Percentiles rank a stretch among this genome's conserved stretches.
Evolutionary conservation across 192 early-diverging fungal species (phyloP).

Genomic region (Piromyces finnis): DNA sequence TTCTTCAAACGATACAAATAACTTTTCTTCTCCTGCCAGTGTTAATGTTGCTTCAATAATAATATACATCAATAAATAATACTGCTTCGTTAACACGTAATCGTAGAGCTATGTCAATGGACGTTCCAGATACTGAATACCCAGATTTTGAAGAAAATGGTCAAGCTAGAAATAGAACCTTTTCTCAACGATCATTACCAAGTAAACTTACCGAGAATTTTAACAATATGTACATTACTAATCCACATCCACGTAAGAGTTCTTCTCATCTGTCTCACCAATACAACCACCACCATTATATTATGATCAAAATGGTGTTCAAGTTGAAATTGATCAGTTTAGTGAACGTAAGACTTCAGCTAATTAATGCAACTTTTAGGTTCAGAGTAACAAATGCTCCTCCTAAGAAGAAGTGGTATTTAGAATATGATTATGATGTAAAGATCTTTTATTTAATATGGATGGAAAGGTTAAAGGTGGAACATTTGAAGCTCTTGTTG

Average conservation of each 20-base stretch:
- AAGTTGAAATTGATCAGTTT: not conserved
- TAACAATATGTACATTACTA: not conserved
- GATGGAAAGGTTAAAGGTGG: slow-evolving; percentile 61
- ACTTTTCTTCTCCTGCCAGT: not conserved
- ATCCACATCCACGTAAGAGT: not conserved
- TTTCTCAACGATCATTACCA: not conserved
- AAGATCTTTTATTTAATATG: slow-evolving; percentile 40
- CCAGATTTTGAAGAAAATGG: not conserved
- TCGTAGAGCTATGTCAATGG: not conserved
- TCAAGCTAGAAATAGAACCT: not conserved
- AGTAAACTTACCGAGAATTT: not conserved
- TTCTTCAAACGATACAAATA: not conserved
- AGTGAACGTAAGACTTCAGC: not conserved
- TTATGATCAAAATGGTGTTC: not conserved
- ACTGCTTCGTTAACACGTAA: not conserved
- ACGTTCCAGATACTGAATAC: not conserved
- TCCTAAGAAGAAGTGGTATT: no score
- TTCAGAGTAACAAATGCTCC: no score
- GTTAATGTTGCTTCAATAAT: not conserved
- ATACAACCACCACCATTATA: not conserved
- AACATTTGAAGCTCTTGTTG: slow-evolving; percentile 46
- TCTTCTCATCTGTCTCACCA: not conserved
- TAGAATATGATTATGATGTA: slow-evolving; percentile 29
- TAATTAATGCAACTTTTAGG: not conserved
- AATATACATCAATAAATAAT: no score